Evolutionary conservation across 495 filamentous ascomycete genomes (phyloP).

Genomic region (Tuber calosporum): DNA sequence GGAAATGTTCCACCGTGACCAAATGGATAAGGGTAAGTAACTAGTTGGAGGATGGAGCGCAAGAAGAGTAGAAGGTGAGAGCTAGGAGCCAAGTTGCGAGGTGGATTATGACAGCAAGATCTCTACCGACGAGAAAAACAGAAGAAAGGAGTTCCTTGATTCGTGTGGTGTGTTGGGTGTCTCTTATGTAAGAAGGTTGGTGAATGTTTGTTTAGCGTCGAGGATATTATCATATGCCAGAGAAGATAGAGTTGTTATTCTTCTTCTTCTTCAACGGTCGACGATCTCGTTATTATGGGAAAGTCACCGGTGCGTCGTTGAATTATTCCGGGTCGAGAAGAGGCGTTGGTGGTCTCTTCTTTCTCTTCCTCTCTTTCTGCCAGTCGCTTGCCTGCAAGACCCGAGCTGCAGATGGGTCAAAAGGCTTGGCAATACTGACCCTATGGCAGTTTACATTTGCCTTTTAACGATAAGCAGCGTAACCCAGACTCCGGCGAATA

Average conservation of each 20-base stretch:
- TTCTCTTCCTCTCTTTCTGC: not conserved
- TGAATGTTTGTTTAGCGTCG: not conserved
- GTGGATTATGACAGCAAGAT: not conserved
- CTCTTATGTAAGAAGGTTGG: not conserved
- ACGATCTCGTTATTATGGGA: not conserved
- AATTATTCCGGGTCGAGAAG: conserved; percentile 2
- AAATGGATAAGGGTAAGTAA: not conserved
- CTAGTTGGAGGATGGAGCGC: conserved; percentile 1
- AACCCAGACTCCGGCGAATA: not conserved
- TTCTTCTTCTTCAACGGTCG: not conserved
- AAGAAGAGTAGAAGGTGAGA: not conserved
- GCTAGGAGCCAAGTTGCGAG: not conserved
- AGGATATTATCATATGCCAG: not conserved
- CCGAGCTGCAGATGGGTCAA: conserved; percentile 1
- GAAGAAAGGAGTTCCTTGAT: conserved; percentile 3
- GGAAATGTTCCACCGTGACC: not conserved
- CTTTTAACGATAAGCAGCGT: not conserved
- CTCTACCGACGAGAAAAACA: not conserved
- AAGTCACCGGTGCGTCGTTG: not conserved
- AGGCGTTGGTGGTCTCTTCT: conserved; percentile 4
- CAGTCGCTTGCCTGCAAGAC: not conserved
- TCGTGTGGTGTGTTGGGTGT: not conserved
- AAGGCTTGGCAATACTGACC: not conserved
- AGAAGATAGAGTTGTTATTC: not conserved
- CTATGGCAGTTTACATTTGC: not conserved